Conservation (phyloP, 2,329 filamentous ascomycete genomes). For the Aspergillus terreus region DNA sequence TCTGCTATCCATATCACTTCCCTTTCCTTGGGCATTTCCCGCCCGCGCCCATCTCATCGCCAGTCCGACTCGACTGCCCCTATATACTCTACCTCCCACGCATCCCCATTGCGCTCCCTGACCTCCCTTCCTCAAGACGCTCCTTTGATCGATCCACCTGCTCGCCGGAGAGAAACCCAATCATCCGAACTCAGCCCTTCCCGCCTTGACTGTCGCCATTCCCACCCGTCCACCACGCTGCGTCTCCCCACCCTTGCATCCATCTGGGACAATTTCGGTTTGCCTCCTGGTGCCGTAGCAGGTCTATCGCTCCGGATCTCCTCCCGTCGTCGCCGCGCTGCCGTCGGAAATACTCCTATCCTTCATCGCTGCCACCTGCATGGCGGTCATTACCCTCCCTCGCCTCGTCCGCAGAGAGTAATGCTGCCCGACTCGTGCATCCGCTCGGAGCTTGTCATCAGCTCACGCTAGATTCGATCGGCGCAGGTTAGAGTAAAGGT, state of each 20-base stretch:
- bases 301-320: slow-evolving; percentile 22
- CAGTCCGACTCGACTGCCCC: background rate
- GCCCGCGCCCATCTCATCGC: slow-evolving; percentile 6
- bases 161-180: background rate
- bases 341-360: slow-evolving; percentile 27
- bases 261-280: slow-evolving; percentile 9
- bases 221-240: slow-evolving; percentile 1
- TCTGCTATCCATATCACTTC: slow-evolving; percentile 12
- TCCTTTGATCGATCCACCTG: background rate
- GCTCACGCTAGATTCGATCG: slow-evolving; percentile 20
- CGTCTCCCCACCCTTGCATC: slow-evolving; percentile 8
- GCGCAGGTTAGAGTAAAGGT: slow-evolving; percentile 1
- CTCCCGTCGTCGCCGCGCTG: slow-evolving; percentile 18
- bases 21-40: slow-evolving; percentile 9
- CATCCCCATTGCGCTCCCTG: slow-evolving; percentile 5
- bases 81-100: slow-evolving; percentile 8
- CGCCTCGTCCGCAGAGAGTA: slow-evolving; percentile 22
- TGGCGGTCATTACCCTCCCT: slow-evolving; percentile 15
- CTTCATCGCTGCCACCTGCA: slow-evolving; percentile 8
- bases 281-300: slow-evolving; percentile 31
- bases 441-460: slow-evolving; percentile 19
- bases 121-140: slow-evolving; percentile 12
- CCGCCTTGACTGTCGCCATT: slow-evolving; percentile 4
- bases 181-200: background rate
- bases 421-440: slow-evolving; percentile 30